Percentiles rank a stretch among this genome's conserved stretches.
Conservation (phyloP, 768 basidiomycete genomes). For the Boletales sp. region DNA sequence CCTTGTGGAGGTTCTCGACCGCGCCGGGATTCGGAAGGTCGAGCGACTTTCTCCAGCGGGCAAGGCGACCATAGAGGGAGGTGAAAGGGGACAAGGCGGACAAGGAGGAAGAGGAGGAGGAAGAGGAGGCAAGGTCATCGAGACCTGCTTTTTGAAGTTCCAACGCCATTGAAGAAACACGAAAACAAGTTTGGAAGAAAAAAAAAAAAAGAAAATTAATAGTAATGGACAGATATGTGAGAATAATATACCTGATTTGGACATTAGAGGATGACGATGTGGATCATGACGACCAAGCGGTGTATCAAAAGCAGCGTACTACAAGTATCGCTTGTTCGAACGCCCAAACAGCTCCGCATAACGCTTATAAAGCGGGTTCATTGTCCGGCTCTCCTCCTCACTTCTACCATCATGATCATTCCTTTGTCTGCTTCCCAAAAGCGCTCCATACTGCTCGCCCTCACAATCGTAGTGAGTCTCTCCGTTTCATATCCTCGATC, state of each 20-base stretch:
- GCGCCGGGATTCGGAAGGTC: slow-evolving; percentile 90
- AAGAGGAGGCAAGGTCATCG: slow-evolving; percentile 34
- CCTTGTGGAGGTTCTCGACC: slow-evolving; percentile 88
- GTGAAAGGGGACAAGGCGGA: slow-evolving; percentile 50
- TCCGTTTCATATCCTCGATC: background rate
- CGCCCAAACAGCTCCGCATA: too few relatives aligned
- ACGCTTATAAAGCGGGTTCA: too few relatives aligned
- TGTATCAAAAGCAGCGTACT: too few relatives aligned
- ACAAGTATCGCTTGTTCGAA: too few relatives aligned
- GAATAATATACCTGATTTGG: too few relatives aligned
- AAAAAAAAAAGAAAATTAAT: too few relatives aligned
- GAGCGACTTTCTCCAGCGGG: slow-evolving; percentile 76
- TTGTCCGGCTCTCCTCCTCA: too few relatives aligned
- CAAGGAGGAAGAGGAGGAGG: slow-evolving; percentile 19
- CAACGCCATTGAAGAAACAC: slow-evolving; percentile 37
- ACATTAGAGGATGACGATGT: too few relatives aligned
- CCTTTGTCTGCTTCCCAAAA: slow-evolving; percentile 28
- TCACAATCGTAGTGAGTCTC: slow-evolving; percentile 22
- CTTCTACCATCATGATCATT: slow-evolving; percentile 12
- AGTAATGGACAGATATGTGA: too few relatives aligned
- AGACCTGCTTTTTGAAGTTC: slow-evolving; percentile 40
- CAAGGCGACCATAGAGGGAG: slow-evolving; percentile 67
- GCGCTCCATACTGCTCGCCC: slow-evolving; percentile 26
- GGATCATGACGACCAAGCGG: too few relatives aligned
- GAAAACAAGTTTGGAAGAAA: too few relatives aligned